Conservation (phyloP, 441 rosid species). For the Dalechampia spathulata region DNA sequence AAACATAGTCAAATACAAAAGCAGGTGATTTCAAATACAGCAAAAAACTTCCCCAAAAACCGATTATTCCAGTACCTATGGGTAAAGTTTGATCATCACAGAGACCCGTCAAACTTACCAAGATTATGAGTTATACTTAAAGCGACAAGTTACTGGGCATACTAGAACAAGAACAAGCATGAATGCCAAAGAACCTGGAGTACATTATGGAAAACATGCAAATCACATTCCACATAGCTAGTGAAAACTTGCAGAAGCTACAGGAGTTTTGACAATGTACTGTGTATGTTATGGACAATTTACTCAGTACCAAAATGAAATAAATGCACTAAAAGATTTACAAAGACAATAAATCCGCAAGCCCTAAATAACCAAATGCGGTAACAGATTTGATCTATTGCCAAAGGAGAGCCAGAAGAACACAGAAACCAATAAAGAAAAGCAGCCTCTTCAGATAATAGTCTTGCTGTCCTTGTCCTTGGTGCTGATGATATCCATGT, state of each 20-base stretch:
- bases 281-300: conserved; percentile 18
- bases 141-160: not conserved
- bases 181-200: not conserved
- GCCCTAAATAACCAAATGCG: conserved; percentile 13
- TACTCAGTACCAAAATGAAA: conserved; percentile 12
- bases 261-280: not conserved
- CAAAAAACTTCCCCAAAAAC: not conserved
- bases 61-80: not conserved
- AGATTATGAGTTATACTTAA: not conserved
- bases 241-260: conserved; percentile 6
- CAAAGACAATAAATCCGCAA: conserved; percentile 14
- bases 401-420: conserved; percentile 51
- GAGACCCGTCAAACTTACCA: not conserved
- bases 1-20: not conserved
- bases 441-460: conserved; percentile 61
- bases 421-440: conserved; percentile 41
- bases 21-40: not conserved
- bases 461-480: conserved; percentile 79
- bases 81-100: not conserved
- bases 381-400: conserved; percentile 26
- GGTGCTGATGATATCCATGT: conserved; percentile 50
- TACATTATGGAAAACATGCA: not conserved
- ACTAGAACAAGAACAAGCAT: not conserved
- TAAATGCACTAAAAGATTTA: conserved; percentile 22
- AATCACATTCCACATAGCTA: conserved; percentile 4